These are phyloP conservation scores for Blastomyces emzantsi DNA, from an alignment of 2,329 filamentous ascomycete genomes.

Conservation along the genomic window DNA sequence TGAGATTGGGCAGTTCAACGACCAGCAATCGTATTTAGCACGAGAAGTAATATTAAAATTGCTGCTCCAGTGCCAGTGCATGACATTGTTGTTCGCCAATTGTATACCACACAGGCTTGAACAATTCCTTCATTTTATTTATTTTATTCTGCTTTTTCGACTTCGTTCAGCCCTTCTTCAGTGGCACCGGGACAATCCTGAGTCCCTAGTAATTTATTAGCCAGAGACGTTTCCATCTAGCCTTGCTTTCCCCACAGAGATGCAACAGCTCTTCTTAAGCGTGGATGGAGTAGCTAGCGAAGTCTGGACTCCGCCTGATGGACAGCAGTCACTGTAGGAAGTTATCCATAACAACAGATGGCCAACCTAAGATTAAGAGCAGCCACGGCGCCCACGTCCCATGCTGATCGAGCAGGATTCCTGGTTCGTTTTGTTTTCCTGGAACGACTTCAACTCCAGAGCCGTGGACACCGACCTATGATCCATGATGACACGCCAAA, in stretches of 20 bases:
- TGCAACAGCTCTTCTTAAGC: background rate
- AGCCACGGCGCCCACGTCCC: background rate
- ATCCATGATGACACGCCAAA: background rate
- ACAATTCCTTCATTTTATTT: background rate
- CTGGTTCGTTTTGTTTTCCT: too few species aligned
- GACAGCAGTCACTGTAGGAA: background rate
- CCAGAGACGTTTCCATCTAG: background rate
- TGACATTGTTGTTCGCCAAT: background rate
- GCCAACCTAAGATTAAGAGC: background rate
- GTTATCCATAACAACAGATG: background rate
- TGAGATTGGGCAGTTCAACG: background rate
- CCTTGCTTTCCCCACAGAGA: constrained; percentile 1
- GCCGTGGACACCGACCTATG: background rate
- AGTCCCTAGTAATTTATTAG: background rate
- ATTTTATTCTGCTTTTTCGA: background rate
- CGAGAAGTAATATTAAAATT: background rate
- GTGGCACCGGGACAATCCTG: background rate
- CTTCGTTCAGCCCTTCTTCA: background rate
- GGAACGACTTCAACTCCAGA: background rate
- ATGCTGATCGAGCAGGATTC: background rate
- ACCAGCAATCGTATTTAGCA: background rate
- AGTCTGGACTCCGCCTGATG: background rate
- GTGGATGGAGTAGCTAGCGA: background rate
- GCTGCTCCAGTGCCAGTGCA: background rate
- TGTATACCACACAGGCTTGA: background rate